phyloP scores from a whole-genome alignment of 176 grass and related monocot genomes.

The Calamus simplicifolius region DNA sequence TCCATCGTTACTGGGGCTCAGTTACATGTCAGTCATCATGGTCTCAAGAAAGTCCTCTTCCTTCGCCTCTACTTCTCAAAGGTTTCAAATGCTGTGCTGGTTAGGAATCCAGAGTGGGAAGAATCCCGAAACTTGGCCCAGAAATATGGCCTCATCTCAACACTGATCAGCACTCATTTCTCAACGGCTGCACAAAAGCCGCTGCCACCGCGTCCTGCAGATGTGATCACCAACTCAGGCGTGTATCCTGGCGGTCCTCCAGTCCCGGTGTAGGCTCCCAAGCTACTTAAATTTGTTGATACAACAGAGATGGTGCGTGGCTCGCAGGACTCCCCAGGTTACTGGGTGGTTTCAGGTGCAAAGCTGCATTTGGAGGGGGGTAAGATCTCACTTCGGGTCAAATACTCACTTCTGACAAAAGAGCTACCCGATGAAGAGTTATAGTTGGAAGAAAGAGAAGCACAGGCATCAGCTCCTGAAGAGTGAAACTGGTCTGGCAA shows the following conservation, averaged over 20 bases:
- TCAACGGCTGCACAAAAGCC: constrained; percentile 61
- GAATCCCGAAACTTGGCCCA: constrained; percentile 76
- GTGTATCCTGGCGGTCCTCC: constrained; percentile 86
- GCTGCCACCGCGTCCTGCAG: constrained; percentile 36
- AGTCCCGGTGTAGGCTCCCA: constrained; percentile 59
- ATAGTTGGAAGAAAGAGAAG: not conserved
- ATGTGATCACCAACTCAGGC: constrained; percentile 89
- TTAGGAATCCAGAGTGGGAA: constrained; percentile 70
- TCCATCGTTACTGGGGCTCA: constrained; percentile 80
- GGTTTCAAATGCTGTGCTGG: constrained; percentile 34
- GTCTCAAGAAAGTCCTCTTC: constrained; percentile 87
- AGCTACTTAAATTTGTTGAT: constrained; percentile 86
- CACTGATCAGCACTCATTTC: constrained; percentile 93
- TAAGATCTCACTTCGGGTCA: constrained; percentile 79
- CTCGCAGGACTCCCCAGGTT: constrained; percentile 75
- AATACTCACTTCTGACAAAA: constrained; percentile 66
- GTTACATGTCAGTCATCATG: constrained; percentile 51
- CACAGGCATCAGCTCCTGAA: no score
- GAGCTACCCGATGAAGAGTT: constrained; percentile 56
- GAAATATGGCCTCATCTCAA: constrained; percentile 89
- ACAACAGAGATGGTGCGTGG: constrained; percentile 74
- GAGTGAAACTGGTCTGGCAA: no score
- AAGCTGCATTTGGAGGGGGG: constrained; percentile 81
- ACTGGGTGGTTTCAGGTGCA: constrained; percentile 91
- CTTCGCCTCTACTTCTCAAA: constrained; percentile 64